Base-by-base conservation (phyloP, 1,284 basidiomycete genomes). In the Mycena citricolor region DNA sequence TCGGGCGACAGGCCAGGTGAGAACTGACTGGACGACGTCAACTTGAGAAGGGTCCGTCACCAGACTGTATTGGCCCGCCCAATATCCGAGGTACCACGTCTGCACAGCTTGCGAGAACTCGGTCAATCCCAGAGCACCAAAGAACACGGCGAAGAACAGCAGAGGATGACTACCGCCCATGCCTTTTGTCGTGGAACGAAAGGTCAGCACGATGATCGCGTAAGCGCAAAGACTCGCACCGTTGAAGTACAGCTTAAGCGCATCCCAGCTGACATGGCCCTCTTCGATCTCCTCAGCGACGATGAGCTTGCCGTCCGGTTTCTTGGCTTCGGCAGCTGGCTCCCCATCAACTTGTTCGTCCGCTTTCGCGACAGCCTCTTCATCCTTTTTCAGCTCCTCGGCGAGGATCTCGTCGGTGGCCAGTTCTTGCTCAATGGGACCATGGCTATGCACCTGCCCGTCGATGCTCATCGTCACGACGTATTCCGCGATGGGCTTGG, bases 251-350 rank as follows among this genome's bases (percentile, higher is more conserved):
- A 48, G 33, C 38, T 54, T 57, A 40, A 53, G 49, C 6, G 56
- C 42, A 17, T 51, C 39, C 57, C 66, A 68, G 28, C 71, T 65
- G 39, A 86, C 79, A 25, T 75, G 68, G 0, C 83, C 84, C 8
- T 77, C 75, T 2, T 81, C 82, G 7, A 81, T 66, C 50, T 77
- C 74, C 59, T 86, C 84, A 42, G 86, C 83, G 53, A 86, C 83
- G 33, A 86, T 71, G 13, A 86, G 69, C 61, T 83, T 86, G 33
- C 81, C 65, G 4, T 79, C 78, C 0, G 68, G 57, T 57, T 49
- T 51, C 11, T n/a, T 34, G n/a, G 46, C 42, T 4, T 53, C 45
- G 40, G 37, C 44, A 14, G 48, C 32, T 20, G 42, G 28, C 23
- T 32, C 50, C 10, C 48, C 55, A 34, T 68, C 65, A 5, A 51